Evolutionary conservation across 805 yeast genomes (phyloP).

Genomic region (Candida cerambycidarum): DNA sequence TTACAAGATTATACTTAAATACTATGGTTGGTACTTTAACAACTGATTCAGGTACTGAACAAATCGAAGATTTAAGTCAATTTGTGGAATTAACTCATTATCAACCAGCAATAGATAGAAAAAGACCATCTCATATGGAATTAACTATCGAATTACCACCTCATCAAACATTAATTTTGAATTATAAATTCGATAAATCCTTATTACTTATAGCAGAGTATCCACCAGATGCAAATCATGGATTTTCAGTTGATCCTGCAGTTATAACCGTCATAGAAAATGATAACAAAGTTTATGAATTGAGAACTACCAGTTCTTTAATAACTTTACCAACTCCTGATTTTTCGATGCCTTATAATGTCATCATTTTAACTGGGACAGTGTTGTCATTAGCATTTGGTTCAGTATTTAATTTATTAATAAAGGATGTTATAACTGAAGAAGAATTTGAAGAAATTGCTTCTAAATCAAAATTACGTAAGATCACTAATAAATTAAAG

Average conservation of each 20-base stretch:
- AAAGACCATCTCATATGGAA: constrained; percentile 82
- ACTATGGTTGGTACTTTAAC: constrained; percentile 48
- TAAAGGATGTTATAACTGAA: constrained; percentile 72
- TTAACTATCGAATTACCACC: constrained; percentile 65
- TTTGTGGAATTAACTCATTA: constrained; percentile 57
- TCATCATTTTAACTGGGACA: constrained; percentile 89
- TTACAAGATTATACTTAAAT: constrained; percentile 77
- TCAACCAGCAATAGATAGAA: constrained; percentile 75
- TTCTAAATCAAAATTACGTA: constrained; percentile 17
- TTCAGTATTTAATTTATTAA: constrained; percentile 72
- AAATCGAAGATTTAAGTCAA: constrained; percentile 16
- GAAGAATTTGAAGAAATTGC: constrained; percentile 47
- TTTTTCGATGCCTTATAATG: constrained; percentile 98
- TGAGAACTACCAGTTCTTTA: constrained; percentile 84
- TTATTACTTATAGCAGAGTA: constrained; percentile 83
- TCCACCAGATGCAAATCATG: constrained; percentile 99
- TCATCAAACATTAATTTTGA: constrained; percentile 54
- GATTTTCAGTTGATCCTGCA: constrained; percentile 93
- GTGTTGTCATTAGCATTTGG: constrained; percentile 93
- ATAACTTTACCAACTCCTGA: constrained; percentile 94
- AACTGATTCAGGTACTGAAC: constrained; percentile 19
- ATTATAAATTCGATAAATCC: constrained; percentile 84
- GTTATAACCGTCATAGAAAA: constrained; percentile 55
- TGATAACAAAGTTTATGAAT: constrained; percentile 35
- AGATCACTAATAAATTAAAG: constrained; percentile 13